Evolutionary conservation across 2,329 filamentous ascomycete genomes (phyloP).

Genomic region (Apiospora aurea): DNA sequence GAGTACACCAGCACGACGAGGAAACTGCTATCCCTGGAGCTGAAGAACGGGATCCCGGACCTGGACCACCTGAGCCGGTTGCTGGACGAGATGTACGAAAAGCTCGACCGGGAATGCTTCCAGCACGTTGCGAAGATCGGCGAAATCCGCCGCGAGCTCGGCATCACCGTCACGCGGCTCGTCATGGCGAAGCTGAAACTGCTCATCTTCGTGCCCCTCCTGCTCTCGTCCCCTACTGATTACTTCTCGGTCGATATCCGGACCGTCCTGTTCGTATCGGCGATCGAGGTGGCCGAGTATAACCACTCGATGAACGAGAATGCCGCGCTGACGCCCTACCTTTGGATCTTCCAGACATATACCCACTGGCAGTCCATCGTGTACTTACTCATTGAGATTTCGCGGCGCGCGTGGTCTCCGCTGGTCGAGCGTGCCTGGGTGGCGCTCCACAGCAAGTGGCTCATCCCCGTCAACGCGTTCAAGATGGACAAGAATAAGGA

Average conservation of each 20-base stretch:
- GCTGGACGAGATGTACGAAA: constrained; percentile 33
- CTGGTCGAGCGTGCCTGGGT: constrained; percentile 39
- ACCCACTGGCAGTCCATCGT: constrained; percentile 60
- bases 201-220: constrained; percentile 74
- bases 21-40: constrained; percentile 45
- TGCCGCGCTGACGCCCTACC: constrained; percentile 51
- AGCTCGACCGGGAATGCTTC: constrained; percentile 52
- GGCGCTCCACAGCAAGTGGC: constrained; percentile 38
- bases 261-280: constrained; percentile 74
- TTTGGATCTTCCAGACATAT: constrained; percentile 59
- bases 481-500: constrained; percentile 40
- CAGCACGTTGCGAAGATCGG: constrained; percentile 44
- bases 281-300: constrained; percentile 78
- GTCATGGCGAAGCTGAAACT: constrained; percentile 82
- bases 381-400: constrained; percentile 55
- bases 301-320: constrained; percentile 71
- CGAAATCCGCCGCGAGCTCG: constrained; percentile 48
- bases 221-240: constrained; percentile 65
- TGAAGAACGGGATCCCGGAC: constrained; percentile 37
- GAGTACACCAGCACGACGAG: constrained; percentile 46
- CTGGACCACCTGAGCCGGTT: constrained; percentile 49
- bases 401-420: constrained; percentile 39
- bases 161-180: constrained; percentile 67
- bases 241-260: constrained; percentile 67
- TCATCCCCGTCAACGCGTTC: constrained; percentile 35